Conservation (phyloP, 805 yeast species). For the Spathaspora passalidarum region DNA sequence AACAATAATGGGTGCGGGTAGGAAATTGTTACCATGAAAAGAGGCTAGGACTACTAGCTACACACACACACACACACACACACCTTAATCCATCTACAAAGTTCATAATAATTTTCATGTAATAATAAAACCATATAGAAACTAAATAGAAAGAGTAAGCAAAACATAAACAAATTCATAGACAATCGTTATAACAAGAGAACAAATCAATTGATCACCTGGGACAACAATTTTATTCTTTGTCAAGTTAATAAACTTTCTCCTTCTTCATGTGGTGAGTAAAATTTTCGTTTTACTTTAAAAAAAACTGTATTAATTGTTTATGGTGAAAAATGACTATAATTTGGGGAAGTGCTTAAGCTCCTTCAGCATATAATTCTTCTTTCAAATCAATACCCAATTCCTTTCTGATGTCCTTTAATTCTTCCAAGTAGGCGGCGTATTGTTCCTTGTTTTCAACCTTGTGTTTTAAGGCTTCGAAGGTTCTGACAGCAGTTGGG, state of each 20-base stretch:
- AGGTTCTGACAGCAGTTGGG: constrained; percentile 98
- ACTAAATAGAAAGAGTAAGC: background rate
- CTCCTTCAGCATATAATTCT: constrained; percentile 57
- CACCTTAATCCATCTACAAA: no score
- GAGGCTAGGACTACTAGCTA: no score
- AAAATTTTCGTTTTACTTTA: background rate
- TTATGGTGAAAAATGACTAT: background rate
- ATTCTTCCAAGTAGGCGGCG: constrained; percentile 92
- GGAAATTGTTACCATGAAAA: no score
- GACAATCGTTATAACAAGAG: background rate
- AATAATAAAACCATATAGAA: background rate
- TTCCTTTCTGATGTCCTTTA: constrained; percentile 86
- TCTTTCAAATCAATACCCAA: constrained; percentile 92
- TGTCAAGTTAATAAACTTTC: background rate
- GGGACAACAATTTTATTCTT: background rate
- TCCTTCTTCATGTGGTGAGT: background rate
- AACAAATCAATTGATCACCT: background rate
- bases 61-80: no score
- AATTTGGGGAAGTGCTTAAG: constrained; percentile 11
- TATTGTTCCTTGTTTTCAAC: constrained; percentile 94
- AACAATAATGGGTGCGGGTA: no score
- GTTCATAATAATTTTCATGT: background rate
- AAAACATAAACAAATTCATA: background rate
- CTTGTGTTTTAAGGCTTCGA: constrained; percentile 94
- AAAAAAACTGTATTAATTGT: background rate